These are phyloP conservation scores for Penicillium sp. DNA, from an alignment of 2,329 filamentous ascomycete genomes.

Conservation along the genomic window DNA sequence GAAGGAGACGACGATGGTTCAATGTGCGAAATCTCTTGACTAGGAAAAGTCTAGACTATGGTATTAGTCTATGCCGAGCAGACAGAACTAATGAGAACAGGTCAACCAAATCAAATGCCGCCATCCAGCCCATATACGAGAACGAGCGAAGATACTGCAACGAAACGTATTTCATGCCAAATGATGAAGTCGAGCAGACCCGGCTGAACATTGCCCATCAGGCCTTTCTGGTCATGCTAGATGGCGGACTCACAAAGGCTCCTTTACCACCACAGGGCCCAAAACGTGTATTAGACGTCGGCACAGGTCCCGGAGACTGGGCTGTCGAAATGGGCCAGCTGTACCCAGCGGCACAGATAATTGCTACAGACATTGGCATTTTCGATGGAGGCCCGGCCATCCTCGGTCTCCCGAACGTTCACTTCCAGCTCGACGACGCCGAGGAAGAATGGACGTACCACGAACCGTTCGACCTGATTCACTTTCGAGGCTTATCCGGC, in stretches of 20 bases:
- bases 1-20: slow-evolving; percentile 17
- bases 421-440: slow-evolving; percentile 50
- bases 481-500: slow-evolving; percentile 47
- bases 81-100: slow-evolving; percentile 19
- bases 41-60: neutral
- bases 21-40: slow-evolving; percentile 21
- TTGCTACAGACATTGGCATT: slow-evolving; percentile 41
- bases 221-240: slow-evolving; percentile 51
- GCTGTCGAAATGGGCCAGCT: slow-evolving; percentile 44
- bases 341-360: slow-evolving; percentile 45
- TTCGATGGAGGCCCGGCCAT: slow-evolving; percentile 40
- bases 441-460: slow-evolving; percentile 48
- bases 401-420: slow-evolving; percentile 37
- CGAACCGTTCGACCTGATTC: slow-evolving; percentile 48
- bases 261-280: slow-evolving; percentile 23
- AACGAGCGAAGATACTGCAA: slow-evolving; percentile 61
- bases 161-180: slow-evolving; percentile 61
- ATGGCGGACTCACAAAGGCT: slow-evolving; percentile 30
- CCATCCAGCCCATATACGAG: slow-evolving; percentile 55
- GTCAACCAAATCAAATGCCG: slow-evolving; percentile 33
- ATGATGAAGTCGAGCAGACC: slow-evolving; percentile 62
- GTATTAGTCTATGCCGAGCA: neutral
- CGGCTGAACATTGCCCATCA: slow-evolving; percentile 61
- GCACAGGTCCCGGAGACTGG: slow-evolving; percentile 50
- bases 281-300: slow-evolving; percentile 39